phyloP scores from a whole-genome alignment of 805 yeast species.

The Tetrapisispora pingtungensis region DNA sequence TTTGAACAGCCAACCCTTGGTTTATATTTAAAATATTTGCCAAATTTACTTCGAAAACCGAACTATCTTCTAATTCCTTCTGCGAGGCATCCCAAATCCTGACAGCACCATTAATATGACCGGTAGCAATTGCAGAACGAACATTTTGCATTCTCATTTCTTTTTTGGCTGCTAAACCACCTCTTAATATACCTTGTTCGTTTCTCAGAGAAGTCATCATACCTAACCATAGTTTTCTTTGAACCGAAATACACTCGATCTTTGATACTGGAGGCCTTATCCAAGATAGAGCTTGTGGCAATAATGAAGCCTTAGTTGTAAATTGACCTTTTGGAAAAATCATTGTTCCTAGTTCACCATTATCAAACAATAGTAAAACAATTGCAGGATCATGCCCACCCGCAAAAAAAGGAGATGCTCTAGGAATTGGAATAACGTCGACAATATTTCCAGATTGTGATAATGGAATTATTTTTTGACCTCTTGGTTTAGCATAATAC shows the following conservation, averaged over 20 bases:
- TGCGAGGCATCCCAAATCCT: slow-evolving; percentile 78
- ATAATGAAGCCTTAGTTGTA: slow-evolving; percentile 43
- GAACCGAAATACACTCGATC: slow-evolving; percentile 45
- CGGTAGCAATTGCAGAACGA: slow-evolving; percentile 62
- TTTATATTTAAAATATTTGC: slow-evolving; percentile 39
- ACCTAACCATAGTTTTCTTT: slow-evolving; percentile 68
- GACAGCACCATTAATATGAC: slow-evolving; percentile 77
- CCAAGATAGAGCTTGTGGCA: slow-evolving; percentile 78
- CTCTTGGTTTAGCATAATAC: slow-evolving; percentile 54
- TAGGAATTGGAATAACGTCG: slow-evolving; percentile 45
- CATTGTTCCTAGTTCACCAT: slow-evolving; percentile 57
- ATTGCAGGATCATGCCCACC: slow-evolving; percentile 73
- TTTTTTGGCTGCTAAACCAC: slow-evolving; percentile 64
- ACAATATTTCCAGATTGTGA: slow-evolving; percentile 36
- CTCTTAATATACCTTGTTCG: slow-evolving; percentile 46
- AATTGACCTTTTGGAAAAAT: slow-evolving; percentile 46
- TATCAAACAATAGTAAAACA: slow-evolving; percentile 46
- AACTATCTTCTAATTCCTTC: slow-evolving; percentile 53
- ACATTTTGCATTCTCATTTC: slow-evolving; percentile 39
- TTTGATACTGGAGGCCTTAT: slow-evolving; percentile 60
- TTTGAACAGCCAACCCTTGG: slow-evolving; percentile 37
- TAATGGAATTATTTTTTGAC: slow-evolving; percentile 47
- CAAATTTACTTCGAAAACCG: slow-evolving; percentile 51
- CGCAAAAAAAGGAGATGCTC: slow-evolving; percentile 61
- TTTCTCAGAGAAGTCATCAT: slow-evolving; percentile 37